Evolutionary conservation across 176 grass and related monocot genomes (phyloP).

Genomic region (Areca catechu): DNA sequence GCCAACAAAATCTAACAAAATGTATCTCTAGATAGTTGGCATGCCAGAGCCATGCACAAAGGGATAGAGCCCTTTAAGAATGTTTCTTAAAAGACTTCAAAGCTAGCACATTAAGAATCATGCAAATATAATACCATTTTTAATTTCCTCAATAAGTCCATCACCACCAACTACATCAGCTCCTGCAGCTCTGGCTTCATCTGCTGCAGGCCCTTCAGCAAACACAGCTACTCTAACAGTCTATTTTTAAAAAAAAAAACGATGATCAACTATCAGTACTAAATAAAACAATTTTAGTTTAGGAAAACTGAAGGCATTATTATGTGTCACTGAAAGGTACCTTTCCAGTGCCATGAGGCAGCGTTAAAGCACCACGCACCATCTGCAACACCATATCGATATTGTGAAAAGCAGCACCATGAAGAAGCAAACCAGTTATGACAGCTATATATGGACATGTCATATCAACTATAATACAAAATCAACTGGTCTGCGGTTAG

Average conservation of each 20-base stretch:
- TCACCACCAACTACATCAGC: slow-evolving; percentile 86
- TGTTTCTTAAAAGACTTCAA: too few species aligned
- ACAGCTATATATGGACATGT: background rate
- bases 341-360: slow-evolving; percentile 96
- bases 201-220: slow-evolving; percentile 78
- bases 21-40: too few species aligned
- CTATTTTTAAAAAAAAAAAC: slow-evolving; percentile 26
- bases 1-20: too few species aligned
- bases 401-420: slow-evolving; percentile 7
- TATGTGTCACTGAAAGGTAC: slow-evolving; percentile 14
- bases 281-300: slow-evolving; percentile 1
- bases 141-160: slow-evolving; percentile 82
- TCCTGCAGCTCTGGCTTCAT: slow-evolving; percentile 74
- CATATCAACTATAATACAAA: too few species aligned
- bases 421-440: background rate
- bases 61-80: too few species aligned
- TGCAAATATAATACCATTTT: slow-evolving; percentile 34
- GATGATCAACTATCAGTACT: slow-evolving; percentile 14
- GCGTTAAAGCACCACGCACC: slow-evolving; percentile 86
- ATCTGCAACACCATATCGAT: slow-evolving; percentile 34
- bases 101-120: too few species aligned
- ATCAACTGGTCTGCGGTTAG: too few species aligned
- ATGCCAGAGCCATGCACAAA: too few species aligned
- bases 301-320: background rate
- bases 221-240: slow-evolving; percentile 94